A percentile compares a stretch with the other conserved stretches of the same genome.
These are phyloP conservation scores for Pisolithus orientalis DNA, from an alignment of 768 basidiomycete species.

Conservation along the genomic window DNA sequence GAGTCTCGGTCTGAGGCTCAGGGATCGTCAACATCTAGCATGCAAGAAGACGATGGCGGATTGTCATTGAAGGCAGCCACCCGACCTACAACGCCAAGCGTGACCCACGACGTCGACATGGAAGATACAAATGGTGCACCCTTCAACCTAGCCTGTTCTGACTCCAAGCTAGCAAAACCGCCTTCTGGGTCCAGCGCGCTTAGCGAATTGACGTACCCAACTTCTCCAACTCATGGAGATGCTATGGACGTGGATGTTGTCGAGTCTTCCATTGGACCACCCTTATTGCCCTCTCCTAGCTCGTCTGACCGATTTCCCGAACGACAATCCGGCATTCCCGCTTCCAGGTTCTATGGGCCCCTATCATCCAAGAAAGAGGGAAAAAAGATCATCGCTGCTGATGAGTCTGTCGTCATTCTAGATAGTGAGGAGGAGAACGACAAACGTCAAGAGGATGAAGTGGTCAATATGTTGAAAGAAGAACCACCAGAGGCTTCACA, in stretches of 20 bases:
- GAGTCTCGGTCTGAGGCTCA: not conserved
- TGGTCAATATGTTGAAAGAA: constrained; percentile 25
- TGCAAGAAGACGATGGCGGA: constrained; percentile 11
- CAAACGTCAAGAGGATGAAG: constrained; percentile 26
- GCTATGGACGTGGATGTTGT: constrained; percentile 23
- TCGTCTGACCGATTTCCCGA: constrained; percentile 2
- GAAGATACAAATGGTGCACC: constrained; percentile 3
- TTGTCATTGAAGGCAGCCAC: constrained; percentile 11
- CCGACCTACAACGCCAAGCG: constrained; percentile 17
- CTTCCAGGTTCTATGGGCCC: constrained; percentile 19
- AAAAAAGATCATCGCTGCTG: not conserved
- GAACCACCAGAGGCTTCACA: constrained; percentile 10
- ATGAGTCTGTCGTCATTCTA: not conserved
- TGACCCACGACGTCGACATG: constrained; percentile 9
- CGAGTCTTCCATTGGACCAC: not conserved
- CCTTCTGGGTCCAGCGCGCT: constrained; percentile 6
- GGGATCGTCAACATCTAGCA: constrained; percentile 1
- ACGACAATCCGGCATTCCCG: constrained; percentile 9
- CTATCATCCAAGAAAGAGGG: not conserved
- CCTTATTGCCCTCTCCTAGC: not conserved
- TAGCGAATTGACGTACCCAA: constrained; percentile 11
- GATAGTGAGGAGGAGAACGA: constrained; percentile 26
- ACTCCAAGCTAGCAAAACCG: constrained; percentile 4
- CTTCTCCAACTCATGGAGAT: constrained; percentile 8
- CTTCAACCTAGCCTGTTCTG: constrained; percentile 14